These are phyloP conservation scores for Podaxis pistillaris DNA, from an alignment of 768 basidiomycete species.

Conservation along the genomic window DNA sequence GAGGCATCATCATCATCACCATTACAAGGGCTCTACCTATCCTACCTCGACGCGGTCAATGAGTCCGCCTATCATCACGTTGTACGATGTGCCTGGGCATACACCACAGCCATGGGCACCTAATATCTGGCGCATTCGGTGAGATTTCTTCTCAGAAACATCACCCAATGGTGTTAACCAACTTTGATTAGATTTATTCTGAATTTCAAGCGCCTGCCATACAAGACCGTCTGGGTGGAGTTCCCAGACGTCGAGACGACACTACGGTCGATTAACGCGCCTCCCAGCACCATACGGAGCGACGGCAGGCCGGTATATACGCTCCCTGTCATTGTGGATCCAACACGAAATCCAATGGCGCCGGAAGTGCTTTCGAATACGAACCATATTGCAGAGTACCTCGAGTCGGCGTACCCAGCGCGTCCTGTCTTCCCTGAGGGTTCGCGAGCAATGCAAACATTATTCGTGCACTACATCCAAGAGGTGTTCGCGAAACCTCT, in stretches of 20 bases:
- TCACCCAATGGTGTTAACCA: conserved; percentile 3
- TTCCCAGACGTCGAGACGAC: conserved; percentile 66
- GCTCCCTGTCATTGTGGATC: conserved; percentile 69
- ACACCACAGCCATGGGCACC: conserved; percentile 73
- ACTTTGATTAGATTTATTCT: conserved; percentile 53
- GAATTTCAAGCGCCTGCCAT: conserved; percentile 74
- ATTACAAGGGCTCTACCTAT: conserved; percentile 1
- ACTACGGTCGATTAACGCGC: conserved; percentile 56
- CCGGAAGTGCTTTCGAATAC: conserved; percentile 59
- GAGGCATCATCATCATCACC: conserved; percentile 8
- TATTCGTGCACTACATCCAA: conserved; percentile 71
- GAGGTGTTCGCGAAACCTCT: conserved; percentile 65
- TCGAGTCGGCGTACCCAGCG: conserved; percentile 66
- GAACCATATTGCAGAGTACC: conserved; percentile 67
- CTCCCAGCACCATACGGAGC: conserved; percentile 47
- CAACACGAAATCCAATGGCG: conserved; percentile 38
- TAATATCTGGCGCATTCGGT: conserved; percentile 74
- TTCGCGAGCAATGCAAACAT: conserved; percentile 61
- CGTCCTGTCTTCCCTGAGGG: conserved; percentile 72
- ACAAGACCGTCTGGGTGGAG: conserved; percentile 70
- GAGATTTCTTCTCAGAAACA: conserved; percentile 10
- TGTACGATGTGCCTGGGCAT: conserved; percentile 66
- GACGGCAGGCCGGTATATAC: conserved; percentile 66
- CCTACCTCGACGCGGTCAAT: background rate
- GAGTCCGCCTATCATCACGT: conserved; percentile 46